Conservation (phyloP, 2,329 filamentous ascomycete species). For the Exophiala aquamarina region DNA sequence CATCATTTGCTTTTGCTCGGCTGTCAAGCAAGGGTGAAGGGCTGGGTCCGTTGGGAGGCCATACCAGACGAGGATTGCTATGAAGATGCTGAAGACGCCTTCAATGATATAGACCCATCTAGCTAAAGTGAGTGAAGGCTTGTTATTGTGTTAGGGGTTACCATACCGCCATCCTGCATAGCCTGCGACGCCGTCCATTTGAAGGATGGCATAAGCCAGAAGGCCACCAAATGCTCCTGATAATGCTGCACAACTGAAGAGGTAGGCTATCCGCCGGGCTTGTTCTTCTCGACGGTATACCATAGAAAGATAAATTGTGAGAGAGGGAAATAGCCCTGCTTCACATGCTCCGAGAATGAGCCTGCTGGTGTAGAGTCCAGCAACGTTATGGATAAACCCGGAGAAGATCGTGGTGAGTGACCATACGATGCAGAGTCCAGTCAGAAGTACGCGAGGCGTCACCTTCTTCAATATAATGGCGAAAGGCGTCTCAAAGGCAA, state of each 20-base stretch:
- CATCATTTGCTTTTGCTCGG: constrained; percentile 54
- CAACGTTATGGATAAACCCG: constrained; percentile 46
- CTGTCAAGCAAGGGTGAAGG: constrained; percentile 33
- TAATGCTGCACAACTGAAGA: constrained; percentile 41
- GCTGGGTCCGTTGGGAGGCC: constrained; percentile 26
- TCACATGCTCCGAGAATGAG: constrained; percentile 41
- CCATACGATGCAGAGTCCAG: constrained; percentile 45
- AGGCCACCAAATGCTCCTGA: constrained; percentile 30
- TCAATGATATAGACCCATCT: constrained; percentile 17
- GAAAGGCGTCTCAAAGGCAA: constrained; percentile 49
- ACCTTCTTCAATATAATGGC: constrained; percentile 50
- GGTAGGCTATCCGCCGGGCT: constrained; percentile 61
- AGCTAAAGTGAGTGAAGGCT: neutral
- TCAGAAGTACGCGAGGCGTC: constrained; percentile 43
- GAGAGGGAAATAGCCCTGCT: constrained; percentile 40
- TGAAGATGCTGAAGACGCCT: constrained; percentile 40
- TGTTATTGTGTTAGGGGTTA: too few species aligned
- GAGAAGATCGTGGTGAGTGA: constrained; percentile 46
- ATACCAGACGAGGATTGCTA: constrained; percentile 39
- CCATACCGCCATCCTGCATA: constrained; percentile 10
- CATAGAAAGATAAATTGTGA: constrained; percentile 42
- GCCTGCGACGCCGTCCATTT: constrained; percentile 8
- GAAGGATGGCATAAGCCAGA: constrained; percentile 7
- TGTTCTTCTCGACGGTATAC: constrained; percentile 41
- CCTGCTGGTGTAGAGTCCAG: constrained; percentile 41